Base-by-base conservation (phyloP, 805 yeast genomes). In the Yarrowia sp. region DNA sequence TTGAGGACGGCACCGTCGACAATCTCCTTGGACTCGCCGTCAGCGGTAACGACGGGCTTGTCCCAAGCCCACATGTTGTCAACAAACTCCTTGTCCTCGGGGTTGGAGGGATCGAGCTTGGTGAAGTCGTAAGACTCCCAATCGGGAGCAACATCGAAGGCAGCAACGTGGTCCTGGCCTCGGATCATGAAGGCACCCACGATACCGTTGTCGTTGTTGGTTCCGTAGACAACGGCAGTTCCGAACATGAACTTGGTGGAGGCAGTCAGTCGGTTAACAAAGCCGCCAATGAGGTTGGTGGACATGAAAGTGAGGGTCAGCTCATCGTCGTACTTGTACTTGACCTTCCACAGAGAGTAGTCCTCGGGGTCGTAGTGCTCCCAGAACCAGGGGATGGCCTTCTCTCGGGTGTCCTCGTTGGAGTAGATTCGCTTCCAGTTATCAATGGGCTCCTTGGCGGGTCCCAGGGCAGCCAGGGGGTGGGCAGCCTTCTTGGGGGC, bases 21-120 rank as follows among this genome's bases (percentile, higher is more conserved):
- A 75, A 94, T 90, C 84, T 91, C 97, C 79, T 84, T 88, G 78
- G 83, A 78, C 82, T 86, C 89, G 78, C 97, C 97, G 79, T 88
- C 82, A 17, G 55, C 55, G 77, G 89, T 84, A 68, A 80, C 80
- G 40, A 58, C 50, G 74, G 98, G 98, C 84, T 92, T 87, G 81
- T 94, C 99, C 98, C 98, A 94, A 74, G 98, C 96, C 89, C 96
- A 91, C 88, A 92, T 84, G 87, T 92, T 91, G 81, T 90, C 84
- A 75, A 95, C 80, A 77, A 91, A 91, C 72, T 84, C 90, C 81
- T 85, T 88, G 84, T 85, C 91, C 78, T 86, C 95, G 73, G 85
- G 87, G 74, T 86, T 86, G 76, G 92, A 75, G 70, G 89, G 85
- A 79, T 94, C 98, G 77, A 94, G 84, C 84, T 91, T 88, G 78